Percentiles rank a stretch among this genome's conserved stretches.
These are phyloP conservation scores for Lepidium africanum DNA, from an alignment of 345 rosid genomes.

Conservation along the genomic window DNA sequence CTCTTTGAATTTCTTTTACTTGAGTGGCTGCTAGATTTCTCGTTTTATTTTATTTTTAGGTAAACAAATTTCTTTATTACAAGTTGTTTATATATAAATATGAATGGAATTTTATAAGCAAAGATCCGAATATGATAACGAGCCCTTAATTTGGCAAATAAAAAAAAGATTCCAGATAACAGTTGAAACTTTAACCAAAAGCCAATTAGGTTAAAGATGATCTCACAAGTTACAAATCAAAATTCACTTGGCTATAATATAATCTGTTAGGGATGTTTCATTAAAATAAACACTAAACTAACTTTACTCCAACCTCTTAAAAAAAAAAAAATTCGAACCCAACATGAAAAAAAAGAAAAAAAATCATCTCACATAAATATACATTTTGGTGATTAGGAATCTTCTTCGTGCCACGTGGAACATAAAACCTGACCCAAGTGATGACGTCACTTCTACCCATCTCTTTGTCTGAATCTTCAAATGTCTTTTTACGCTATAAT, in stretches of 20 bases:
- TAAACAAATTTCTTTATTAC: neutral
- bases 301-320: neutral
- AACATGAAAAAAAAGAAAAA: neutral
- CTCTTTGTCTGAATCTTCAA: neutral
- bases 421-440: conserved; percentile 13
- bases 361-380: neutral
- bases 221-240: neutral
- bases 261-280: neutral
- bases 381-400: neutral
- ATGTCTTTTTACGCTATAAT: conserved; percentile 2
- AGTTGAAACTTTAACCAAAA: neutral
- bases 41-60: too few species aligned
- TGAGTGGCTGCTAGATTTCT: conserved; percentile 5
- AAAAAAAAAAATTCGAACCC: too few species aligned
- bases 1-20: neutral
- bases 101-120: neutral
- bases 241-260: neutral
- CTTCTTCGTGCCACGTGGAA: conserved; percentile 24
- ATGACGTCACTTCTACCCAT: conserved; percentile 14
- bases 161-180: neutral
- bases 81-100: neutral
- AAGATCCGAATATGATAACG: conserved; percentile 8
- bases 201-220: neutral
- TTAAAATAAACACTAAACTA: neutral
- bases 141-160: neutral